A percentile compares a stretch with the other conserved stretches of the same genome.
phyloP scores from a whole-genome alignment of 176 grass and related monocot species.

The Urochloa ruziziensis region DNA sequence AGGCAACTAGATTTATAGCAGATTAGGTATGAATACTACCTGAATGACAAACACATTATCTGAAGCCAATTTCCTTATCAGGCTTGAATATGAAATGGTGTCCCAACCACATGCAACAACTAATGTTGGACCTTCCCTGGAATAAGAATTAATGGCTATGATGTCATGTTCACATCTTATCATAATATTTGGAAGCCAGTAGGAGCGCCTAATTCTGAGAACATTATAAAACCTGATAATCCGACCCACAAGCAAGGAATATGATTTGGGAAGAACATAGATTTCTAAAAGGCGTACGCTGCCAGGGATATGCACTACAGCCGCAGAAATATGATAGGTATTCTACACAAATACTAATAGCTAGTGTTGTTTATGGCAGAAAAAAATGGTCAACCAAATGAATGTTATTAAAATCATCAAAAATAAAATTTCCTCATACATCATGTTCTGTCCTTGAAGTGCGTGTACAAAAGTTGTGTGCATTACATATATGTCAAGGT shows the following conservation, averaged over 20 bases:
- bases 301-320: background rate
- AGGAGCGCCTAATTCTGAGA: background rate
- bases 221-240: background rate
- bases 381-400: background rate
- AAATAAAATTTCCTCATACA: background rate
- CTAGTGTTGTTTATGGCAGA: background rate
- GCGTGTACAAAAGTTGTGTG: background rate
- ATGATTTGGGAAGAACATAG: conserved; percentile 8
- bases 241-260: background rate
- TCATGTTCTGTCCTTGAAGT: background rate
- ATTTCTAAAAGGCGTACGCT: background rate
- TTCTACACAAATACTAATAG: background rate
- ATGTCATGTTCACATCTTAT: conserved; percentile 4
- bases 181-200: conserved; percentile 15
- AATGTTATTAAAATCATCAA: background rate
- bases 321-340: background rate
- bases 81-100: conserved; percentile 81
- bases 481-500: background rate
- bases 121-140: conserved; percentile 80
- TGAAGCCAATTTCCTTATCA: conserved; percentile 63
- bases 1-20: background rate
- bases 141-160: conserved; percentile 29
- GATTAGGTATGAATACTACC: conserved; percentile 43
- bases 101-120: conserved; percentile 87
- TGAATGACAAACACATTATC: conserved; percentile 93